Evolutionary conservation across 176 grass and related monocot genomes (phyloP).

Genomic region (Carex kokanica): DNA sequence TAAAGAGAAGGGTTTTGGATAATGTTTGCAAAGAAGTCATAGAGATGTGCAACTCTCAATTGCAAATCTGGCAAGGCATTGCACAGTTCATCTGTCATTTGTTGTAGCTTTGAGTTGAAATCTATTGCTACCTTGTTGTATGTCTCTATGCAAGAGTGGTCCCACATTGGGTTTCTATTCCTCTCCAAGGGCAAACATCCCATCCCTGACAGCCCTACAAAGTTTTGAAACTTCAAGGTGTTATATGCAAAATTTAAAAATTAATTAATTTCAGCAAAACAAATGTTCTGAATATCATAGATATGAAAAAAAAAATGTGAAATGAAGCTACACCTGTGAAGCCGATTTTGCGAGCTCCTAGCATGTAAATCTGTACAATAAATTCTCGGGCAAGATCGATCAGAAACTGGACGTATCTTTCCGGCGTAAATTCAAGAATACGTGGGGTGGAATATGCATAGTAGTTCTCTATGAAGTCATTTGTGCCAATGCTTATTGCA

Average conservation of each 20-base stretch:
- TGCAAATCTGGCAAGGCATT: conserved; percentile 32
- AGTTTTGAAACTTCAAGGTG: neutral
- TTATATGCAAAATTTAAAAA: neutral
- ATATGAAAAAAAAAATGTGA: neutral
- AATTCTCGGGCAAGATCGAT: conserved; percentile 34
- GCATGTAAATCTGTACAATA: conserved; percentile 40
- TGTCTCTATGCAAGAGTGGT: conserved; percentile 32
- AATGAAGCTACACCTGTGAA: conserved; percentile 33
- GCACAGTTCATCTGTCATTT: conserved; percentile 27
- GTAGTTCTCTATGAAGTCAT: conserved; percentile 98
- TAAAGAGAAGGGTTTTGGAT: conserved; percentile 29
- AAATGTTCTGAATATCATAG: neutral
- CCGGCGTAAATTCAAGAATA: conserved; percentile 38
- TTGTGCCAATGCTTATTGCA: conserved; percentile 72
- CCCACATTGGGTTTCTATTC: conserved; percentile 13
- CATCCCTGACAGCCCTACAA: conserved; percentile 35
- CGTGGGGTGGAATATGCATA: conserved; percentile 34
- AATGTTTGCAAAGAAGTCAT: conserved; percentile 33
- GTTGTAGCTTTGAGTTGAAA: conserved; percentile 44
- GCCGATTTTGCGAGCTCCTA: conserved; percentile 58
- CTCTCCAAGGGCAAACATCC: conserved; percentile 52
- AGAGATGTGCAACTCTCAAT: conserved; percentile 41
- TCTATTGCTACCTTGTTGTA: conserved; percentile 44
- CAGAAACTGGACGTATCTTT: conserved; percentile 45
- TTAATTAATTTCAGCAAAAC: neutral